Base-by-base conservation (phyloP, 2,329 filamentous ascomycete genomes). In the Trichoderma asperellum region DNA sequence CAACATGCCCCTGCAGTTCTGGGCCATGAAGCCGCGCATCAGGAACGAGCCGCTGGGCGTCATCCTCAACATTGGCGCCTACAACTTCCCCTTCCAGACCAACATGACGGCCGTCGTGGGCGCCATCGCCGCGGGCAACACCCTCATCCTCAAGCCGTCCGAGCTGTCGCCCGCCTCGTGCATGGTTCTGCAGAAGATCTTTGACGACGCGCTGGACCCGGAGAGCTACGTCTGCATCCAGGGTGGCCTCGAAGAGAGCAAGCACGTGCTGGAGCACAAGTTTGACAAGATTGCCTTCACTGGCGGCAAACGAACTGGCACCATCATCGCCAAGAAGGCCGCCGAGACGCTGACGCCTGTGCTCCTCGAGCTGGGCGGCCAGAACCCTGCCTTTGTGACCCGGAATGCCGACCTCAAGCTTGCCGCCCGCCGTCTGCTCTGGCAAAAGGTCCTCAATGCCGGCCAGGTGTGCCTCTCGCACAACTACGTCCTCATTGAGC, bases 281-380 rank as follows among this genome's bases (percentile, higher is more conserved):
- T 99, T 94, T 91, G 94, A 96, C 83, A 98, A 97, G 87, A 96
- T 99, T 76, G 94, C 96, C 84, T 99, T 97, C 83, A 99, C 96
- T 0, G 96, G 96, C 67, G 90, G 89, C 75, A 86, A 87, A 64
- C 83, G 78, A 34, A 93, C 97, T 21, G 96, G 92, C 76, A 93
- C 91, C 77, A 94, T 98, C 76, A 90, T 98, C 65, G 88, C 93
- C 59, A 90, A 94, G 79, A 97, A 96, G 79, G 96, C 95, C 0
- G 95, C 96, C 70, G 89, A 93, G 77, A 91, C 93, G 47, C 85
- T 97, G 71, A 98, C 96, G 0, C 96, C 96, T 0, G 90, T 97
- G 27, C 88, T 90, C 11, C 88, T 98, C 59, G 96, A 99, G 83
- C 88, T 99, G 58, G 96, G 96, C 70, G 96, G 96, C 71, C 86